Evolutionary conservation across 83 land plant genomes (phyloP).

Genomic region (Picea abies): DNA sequence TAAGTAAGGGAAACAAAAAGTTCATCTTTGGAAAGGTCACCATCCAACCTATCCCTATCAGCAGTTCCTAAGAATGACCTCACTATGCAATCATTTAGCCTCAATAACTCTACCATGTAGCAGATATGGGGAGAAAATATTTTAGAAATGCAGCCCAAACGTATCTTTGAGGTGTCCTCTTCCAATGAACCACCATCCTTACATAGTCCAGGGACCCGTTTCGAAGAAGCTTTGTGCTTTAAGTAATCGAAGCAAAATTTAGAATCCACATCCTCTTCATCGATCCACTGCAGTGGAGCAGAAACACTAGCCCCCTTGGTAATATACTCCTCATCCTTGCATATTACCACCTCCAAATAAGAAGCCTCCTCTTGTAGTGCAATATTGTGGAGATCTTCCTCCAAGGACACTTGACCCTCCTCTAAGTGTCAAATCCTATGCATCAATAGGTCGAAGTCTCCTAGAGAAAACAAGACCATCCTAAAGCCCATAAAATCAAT

Average conservation of each 20-base stretch:
- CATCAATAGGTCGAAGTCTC: background rate
- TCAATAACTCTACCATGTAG: too few relatives aligned
- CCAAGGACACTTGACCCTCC: background rate
- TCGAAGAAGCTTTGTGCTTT: background rate
- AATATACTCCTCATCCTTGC: background rate
- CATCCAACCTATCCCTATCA: too few relatives aligned
- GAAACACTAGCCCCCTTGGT: background rate
- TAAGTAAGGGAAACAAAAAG: too few relatives aligned
- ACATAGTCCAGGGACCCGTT: background rate
- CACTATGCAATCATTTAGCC: too few relatives aligned
- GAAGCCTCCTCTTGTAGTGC: background rate
- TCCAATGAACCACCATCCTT: background rate
- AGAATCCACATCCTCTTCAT: background rate
- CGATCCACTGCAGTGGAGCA: background rate
- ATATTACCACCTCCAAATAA: background rate
- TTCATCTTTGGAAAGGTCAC: too few relatives aligned
- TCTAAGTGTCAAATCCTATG: background rate
- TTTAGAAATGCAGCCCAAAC: too few relatives aligned
- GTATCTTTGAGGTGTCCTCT: too few relatives aligned
- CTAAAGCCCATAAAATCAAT: background rate
- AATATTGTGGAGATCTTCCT: background rate
- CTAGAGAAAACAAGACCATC: background rate
- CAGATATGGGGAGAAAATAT: too few relatives aligned
- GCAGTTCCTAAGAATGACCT: too few relatives aligned
- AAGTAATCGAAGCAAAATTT: background rate